phyloP scores from a whole-genome alignment of 345 rosid species.

The Populus nigra region DNA sequence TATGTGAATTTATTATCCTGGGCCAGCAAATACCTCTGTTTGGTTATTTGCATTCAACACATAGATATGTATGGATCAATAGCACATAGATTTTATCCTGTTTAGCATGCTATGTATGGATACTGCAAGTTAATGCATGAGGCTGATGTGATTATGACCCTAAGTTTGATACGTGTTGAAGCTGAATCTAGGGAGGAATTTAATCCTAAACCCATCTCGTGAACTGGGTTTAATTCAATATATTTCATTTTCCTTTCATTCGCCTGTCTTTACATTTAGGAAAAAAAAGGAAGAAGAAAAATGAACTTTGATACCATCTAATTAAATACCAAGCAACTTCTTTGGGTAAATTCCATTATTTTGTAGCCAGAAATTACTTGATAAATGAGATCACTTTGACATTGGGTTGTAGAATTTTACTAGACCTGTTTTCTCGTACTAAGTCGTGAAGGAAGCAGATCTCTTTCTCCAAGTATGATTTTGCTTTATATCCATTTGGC shows the following conservation, averaged over 20 bases:
- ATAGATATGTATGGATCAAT: background rate
- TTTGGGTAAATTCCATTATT: background rate
- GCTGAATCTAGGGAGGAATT: background rate
- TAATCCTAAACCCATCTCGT: background rate
- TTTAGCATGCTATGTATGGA: background rate
- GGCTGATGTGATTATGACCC: background rate
- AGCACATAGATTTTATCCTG: background rate
- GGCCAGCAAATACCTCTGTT: background rate
- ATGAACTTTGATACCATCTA: background rate
- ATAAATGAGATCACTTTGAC: background rate
- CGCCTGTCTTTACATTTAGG: background rate
- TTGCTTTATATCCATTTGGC: background rate
- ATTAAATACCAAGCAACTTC: background rate
- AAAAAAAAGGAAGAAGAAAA: background rate
- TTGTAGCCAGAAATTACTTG: background rate
- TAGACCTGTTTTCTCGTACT: background rate
- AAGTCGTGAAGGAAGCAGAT: background rate
- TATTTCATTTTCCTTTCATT: background rate
- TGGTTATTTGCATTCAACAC: background rate
- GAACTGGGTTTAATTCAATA: background rate
- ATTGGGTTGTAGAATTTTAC: background rate
- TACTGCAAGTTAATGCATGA: background rate
- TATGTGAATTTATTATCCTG: background rate
- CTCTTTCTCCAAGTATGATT: background rate
- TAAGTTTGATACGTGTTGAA: background rate